Evolutionary conservation across 2,329 filamentous ascomycete species (phyloP), one percentile per base, ranked within the genome.

Genomic region (Penicillium sp.): DNA sequence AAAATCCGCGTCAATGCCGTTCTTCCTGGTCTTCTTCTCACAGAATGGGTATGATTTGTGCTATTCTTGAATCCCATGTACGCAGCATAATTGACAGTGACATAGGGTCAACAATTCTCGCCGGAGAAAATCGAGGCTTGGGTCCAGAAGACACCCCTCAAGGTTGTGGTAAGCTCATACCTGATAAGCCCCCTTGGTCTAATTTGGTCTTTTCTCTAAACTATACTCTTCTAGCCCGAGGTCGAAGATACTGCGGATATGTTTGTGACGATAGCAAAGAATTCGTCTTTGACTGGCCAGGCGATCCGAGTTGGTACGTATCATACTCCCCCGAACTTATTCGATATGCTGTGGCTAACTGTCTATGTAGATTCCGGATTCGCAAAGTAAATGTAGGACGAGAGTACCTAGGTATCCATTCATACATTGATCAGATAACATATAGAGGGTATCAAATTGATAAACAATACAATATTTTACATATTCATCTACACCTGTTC

Each of bases 1-100:
- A 87, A 87, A 69, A 76, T 88, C 19, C 75, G 87, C 37, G 78
- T 87, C 26, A 89, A 89, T 70, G 84, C 84, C 36, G 80, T 89
- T 2, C 75, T 84, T 48, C 87, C 87, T 0, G 86, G 86, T 1
- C 73, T 89, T 62, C 67, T 89, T 61, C 74, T 87, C 66, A 89
- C 87, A 2, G 87, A 90, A 68, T 90, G 87, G 87, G 82, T 81
- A 62, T 60, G 68, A 67, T 51, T 11, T 40, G 7, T 6, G 4
- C n/a, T 31, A 8, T 19, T n/a, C 18, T 5, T 3, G 23, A 11
- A 28, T 23, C 8, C 19, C 6, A 6, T 24, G 11, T 18, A n/a
- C 16, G 34, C 8, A 26, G 14, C 2, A 26, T 11, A 14, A 11
- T 23, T 43, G 18, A 43, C 8, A 16, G 14, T 18, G 8, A 14